phyloP scores from a whole-genome alignment of 805 yeast species.

The Schwanniomyces pseudopolymorphus region DNA sequence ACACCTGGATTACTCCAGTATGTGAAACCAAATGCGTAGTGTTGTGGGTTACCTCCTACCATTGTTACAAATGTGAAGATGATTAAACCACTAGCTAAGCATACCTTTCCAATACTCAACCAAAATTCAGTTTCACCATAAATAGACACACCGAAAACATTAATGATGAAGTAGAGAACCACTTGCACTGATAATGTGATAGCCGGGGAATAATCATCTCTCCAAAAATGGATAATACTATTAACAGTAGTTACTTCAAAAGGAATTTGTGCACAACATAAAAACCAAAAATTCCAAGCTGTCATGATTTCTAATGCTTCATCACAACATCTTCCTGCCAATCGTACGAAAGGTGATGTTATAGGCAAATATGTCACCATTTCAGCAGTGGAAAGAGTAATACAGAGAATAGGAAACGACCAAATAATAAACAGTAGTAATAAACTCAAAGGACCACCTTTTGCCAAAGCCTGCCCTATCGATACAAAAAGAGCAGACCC shows the following conservation, averaged over 20 bases:
- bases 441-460: conserved; percentile 70
- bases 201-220: conserved; percentile 71
- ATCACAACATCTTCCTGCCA: conserved; percentile 76
- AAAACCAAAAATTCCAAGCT: conserved; percentile 78
- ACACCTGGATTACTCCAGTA: conserved; percentile 44
- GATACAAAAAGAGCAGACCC: conserved; percentile 80
- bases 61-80: conserved; percentile 75
- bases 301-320: conserved; percentile 72
- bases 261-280: conserved; percentile 77
- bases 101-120: conserved; percentile 64
- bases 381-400: conserved; percentile 75
- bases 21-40: conserved; percentile 52
- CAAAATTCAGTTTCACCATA: conserved; percentile 86
- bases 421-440: conserved; percentile 65
- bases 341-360: conserved; percentile 70
- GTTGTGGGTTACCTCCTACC: conserved; percentile 84
- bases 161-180: conserved; percentile 59
- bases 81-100: conserved; percentile 73
- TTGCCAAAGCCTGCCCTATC: conserved; percentile 60
- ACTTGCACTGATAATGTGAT: conserved; percentile 66
- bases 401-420: conserved; percentile 66
- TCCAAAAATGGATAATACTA: conserved; percentile 78
- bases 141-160: conserved; percentile 67
- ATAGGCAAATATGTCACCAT: conserved; percentile 76
- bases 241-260: conserved; percentile 82